A percentile compares a stretch with the other conserved stretches of the same genome.
phyloP scores from a whole-genome alignment of 441 rosid genomes.

The Kokia cookei region DNA sequence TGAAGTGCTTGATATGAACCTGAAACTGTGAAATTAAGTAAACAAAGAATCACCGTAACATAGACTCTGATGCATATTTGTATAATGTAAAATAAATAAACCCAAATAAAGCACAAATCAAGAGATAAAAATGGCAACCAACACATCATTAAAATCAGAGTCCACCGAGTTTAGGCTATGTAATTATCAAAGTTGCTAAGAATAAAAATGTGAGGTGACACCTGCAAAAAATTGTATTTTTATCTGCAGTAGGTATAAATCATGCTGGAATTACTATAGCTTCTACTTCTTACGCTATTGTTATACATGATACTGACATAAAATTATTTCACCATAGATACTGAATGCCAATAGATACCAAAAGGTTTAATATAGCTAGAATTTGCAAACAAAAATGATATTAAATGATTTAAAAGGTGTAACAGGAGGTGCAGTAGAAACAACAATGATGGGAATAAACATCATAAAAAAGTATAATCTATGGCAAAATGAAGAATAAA shows the following conservation, averaged over 20 bases:
- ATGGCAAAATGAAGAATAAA: background rate
- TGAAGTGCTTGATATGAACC: background rate
- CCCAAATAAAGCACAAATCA: background rate
- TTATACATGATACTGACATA: background rate
- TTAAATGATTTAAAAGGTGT: background rate
- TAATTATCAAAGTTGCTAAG: background rate
- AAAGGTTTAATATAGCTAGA: background rate
- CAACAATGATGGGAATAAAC: background rate
- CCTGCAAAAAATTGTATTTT: background rate
- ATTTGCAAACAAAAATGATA: background rate
- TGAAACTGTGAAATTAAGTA: background rate
- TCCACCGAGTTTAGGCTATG: background rate
- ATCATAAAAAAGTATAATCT: background rate
- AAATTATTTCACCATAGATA: background rate
- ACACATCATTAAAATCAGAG: background rate
- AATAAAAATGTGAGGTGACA: background rate
- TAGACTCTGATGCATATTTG: background rate
- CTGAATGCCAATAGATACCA: background rate
- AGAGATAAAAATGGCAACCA: background rate
- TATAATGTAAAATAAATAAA: background rate
- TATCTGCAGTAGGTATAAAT: background rate
- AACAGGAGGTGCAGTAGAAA: background rate
- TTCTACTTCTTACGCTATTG: background rate
- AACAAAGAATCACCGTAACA: background rate
- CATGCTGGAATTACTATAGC: background rate